phyloP scores from a whole-genome alignment of 192 early-diverging fungal genomes.

The Dissophora ornata region DNA sequence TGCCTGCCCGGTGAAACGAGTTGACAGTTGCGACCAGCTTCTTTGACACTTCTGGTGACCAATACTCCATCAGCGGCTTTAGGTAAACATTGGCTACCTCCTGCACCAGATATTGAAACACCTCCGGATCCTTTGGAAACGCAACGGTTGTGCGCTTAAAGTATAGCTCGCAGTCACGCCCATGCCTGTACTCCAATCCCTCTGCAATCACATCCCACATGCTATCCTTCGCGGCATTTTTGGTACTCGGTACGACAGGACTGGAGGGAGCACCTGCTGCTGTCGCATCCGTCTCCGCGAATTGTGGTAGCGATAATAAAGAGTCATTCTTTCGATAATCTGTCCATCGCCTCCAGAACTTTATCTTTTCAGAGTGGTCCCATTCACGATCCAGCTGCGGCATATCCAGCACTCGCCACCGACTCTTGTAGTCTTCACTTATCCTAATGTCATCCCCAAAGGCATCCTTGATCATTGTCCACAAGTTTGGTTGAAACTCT shows the following conservation, averaged over 20 bases:
- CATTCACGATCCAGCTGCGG: conserved; percentile 38
- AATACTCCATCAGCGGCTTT: conserved; percentile 1
- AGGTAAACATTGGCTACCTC: conserved; percentile 24
- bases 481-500: conserved; percentile 32
- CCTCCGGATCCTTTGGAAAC: conserved; percentile 33
- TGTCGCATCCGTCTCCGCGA: neutral
- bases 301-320: neutral
- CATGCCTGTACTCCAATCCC: conserved; percentile 45
- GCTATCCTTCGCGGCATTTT: neutral
- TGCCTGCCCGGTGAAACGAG: conserved; percentile 5
- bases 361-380: conserved; percentile 33
- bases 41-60: conserved; percentile 17
- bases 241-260: too few relatives aligned
- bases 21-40: conserved; percentile 25
- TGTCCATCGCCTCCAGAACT: conserved; percentile 42
- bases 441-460: conserved; percentile 26
- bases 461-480: conserved; percentile 41
- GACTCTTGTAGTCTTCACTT: conserved; percentile 24
- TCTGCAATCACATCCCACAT: conserved; percentile 50
- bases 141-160: conserved; percentile 14
- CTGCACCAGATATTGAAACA: conserved; percentile 10
- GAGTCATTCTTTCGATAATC: conserved; percentile 22
- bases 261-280: neutral
- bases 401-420: conserved; percentile 42
- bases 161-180: conserved; percentile 33